A percentile compares a stretch with the other conserved stretches of the same genome.
phyloP scores from a whole-genome alignment of 495 filamentous ascomycete species.

The Arthonia radiata region DNA sequence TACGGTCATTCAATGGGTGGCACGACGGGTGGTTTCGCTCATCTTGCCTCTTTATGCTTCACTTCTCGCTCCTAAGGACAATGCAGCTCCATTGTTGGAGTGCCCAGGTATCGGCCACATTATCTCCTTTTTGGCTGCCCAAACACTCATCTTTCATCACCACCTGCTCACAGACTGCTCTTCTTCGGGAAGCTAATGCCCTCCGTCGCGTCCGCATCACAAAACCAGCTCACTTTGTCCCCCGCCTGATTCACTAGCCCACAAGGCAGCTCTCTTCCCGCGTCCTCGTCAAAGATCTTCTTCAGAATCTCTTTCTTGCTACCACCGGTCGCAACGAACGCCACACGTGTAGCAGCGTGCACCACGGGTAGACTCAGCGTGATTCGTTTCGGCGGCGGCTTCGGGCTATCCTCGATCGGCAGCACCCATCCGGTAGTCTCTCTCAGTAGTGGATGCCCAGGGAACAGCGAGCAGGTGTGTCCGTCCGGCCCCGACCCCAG shows the following conservation, averaged over 20 bases:
- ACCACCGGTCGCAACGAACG: conserved; percentile 71
- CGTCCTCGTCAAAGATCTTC: conserved; percentile 63
- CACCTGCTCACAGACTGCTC: conserved; percentile 25
- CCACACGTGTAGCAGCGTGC: conserved; percentile 56
- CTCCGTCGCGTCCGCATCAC: conserved; percentile 57
- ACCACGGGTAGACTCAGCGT: conserved; percentile 80
- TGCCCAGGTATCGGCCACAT: no score
- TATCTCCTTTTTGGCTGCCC: conserved; percentile 4
- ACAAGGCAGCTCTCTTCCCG: conserved; percentile 53
- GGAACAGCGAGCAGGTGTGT: conserved; percentile 92
- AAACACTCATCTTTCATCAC: not conserved
- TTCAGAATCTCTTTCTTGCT: conserved; percentile 81
- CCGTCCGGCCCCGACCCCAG: conserved; percentile 89
- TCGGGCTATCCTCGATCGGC: conserved; percentile 73
- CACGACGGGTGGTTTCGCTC: no score
- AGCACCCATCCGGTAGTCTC: conserved; percentile 85
- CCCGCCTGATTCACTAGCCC: conserved; percentile 66
- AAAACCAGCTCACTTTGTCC: conserved; percentile 86
- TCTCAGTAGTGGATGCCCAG: conserved; percentile 61
- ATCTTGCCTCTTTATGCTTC: no score
- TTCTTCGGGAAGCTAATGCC: conserved; percentile 57
- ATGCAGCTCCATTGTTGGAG: no score
- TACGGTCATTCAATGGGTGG: no score
- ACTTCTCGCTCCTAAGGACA: no score
- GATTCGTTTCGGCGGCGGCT: conserved; percentile 75